Evolutionary conservation across 352 stramenopile genomes (phyloP).

Genomic region (Thalassiosira oceanica): DNA sequence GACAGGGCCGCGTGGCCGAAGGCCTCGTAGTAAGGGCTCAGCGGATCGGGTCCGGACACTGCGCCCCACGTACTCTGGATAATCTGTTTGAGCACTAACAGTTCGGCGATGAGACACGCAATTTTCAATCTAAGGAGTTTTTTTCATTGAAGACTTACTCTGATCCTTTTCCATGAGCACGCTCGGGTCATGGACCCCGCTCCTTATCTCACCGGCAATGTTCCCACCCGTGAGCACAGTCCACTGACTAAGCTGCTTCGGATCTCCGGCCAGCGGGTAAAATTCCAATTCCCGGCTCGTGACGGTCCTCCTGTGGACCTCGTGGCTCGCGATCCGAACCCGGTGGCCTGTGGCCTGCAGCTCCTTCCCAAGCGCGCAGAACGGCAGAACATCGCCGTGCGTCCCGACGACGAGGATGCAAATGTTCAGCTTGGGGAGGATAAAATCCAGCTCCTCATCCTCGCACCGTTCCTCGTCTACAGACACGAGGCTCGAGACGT

Average conservation of each 20-base stretch:
- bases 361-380: conserved; percentile 81
- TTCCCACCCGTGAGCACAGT: conserved; percentile 81
- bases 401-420: conserved; percentile 66
- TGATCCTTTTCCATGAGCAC: conserved; percentile 84
- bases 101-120: no score
- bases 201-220: conserved; percentile 43
- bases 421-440: conserved; percentile 57
- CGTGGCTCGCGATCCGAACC: conserved; percentile 89
- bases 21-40: conserved; percentile 56
- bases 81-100: conserved; percentile 91
- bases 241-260: conserved; percentile 81
- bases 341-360: conserved; percentile 86
- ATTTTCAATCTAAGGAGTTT: no score
- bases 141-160: no score
- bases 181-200: conserved; percentile 17
- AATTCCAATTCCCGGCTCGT: conserved; percentile 78
- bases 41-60: conserved; percentile 82
- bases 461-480: no score
- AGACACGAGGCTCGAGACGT: background rate
- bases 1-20: conserved; percentile 27
- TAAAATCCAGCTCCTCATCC: conserved; percentile 24
- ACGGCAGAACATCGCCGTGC: conserved; percentile 62
- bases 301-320: conserved; percentile 86
- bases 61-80: conserved; percentile 86
- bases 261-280: conserved; percentile 79